Evolutionary conservation across 164 flowering plant genomes (phyloP).

Genomic region (Dillenia suffruticosa): DNA sequence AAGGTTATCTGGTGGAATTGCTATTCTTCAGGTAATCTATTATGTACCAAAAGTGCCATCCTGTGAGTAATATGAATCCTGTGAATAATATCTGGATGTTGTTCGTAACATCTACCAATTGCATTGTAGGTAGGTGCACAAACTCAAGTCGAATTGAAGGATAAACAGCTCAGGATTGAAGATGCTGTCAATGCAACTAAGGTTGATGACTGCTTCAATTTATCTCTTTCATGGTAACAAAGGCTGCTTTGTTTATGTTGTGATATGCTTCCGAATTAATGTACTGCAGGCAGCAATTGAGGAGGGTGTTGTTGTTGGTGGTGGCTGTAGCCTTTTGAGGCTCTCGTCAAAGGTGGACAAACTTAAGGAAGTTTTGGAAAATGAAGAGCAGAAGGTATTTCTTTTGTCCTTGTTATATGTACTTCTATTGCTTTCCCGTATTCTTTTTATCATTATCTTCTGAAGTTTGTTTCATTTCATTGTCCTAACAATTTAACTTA

Average conservation of each 20-base stretch:
- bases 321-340: slow-evolving; percentile 81
- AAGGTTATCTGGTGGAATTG: slow-evolving; percentile 79
- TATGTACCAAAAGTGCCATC: not conserved
- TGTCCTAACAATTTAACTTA: no score
- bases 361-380: slow-evolving; percentile 58
- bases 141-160: slow-evolving; percentile 84
- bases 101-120: not conserved
- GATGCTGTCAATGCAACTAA: slow-evolving; percentile 95
- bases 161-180: slow-evolving; percentile 79
- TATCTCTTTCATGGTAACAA: not conserved
- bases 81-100: no score
- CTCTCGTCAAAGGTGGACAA: slow-evolving; percentile 60
- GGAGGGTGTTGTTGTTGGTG: slow-evolving; percentile 95
- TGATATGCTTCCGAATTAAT: not conserved
- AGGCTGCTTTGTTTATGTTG: slow-evolving; percentile 1
- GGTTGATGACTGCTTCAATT: slow-evolving; percentile 31
- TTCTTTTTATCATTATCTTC: not conserved
- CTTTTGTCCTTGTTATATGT: slow-evolving; percentile 3
- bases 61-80: no score
- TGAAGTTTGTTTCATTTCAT: not conserved
- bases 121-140: slow-evolving; percentile 78
- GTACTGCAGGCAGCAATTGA: slow-evolving; percentile 79
- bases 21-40: slow-evolving; percentile 66
- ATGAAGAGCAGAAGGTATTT: slow-evolving; percentile 75
- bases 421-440: not conserved